Evolutionary conservation across 75 land plant species (phyloP).

Genomic region (Adiantum capillusveneris): DNA sequence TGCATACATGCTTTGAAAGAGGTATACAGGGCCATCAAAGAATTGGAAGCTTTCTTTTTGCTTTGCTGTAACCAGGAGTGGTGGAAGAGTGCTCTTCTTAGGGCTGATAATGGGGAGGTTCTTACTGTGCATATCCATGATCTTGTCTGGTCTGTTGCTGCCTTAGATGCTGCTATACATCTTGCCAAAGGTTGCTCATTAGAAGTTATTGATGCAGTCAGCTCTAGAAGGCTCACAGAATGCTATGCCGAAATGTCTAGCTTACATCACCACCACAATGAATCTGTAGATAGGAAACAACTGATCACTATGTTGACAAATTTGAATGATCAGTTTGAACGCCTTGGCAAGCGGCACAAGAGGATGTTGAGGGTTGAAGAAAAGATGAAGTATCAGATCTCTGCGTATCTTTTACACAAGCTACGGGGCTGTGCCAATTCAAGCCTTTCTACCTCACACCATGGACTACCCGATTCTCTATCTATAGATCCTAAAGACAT

Average conservation of each 20-base stretch:
- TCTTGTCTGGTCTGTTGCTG: conserved; percentile 18
- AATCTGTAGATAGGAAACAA: conserved; percentile 11
- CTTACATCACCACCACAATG: conserved; percentile 4
- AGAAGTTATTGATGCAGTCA: conserved; percentile 7
- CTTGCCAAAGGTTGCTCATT: conserved; percentile 3
- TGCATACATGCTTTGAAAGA: conserved; percentile 11
- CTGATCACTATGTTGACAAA: background rate
- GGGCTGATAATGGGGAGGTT: conserved; percentile 16
- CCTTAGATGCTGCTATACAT: conserved; percentile 14
- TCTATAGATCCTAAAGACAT: conserved; percentile 20
- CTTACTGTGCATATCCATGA: conserved; percentile 26
- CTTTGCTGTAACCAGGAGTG: conserved; percentile 20
- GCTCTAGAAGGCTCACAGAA: conserved; percentile 12
- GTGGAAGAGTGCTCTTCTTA: conserved; percentile 21
- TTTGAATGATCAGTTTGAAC: conserved; percentile 6
- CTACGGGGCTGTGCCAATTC: background rate
- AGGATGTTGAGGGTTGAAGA: conserved; percentile 10
- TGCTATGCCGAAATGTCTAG: conserved; percentile 12
- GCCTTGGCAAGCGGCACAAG: conserved; percentile 8
- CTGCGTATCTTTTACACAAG: conserved; percentile 14
- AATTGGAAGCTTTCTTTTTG: conserved; percentile 18
- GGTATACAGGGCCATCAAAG: conserved; percentile 21
- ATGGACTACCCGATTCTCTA: conserved; percentile 12
- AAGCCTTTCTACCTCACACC: background rate
- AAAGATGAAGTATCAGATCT: conserved; percentile 18